Evolutionary conservation across 495 filamentous ascomycete species (phyloP).

Genomic region (Pyrenula aspistea): DNA sequence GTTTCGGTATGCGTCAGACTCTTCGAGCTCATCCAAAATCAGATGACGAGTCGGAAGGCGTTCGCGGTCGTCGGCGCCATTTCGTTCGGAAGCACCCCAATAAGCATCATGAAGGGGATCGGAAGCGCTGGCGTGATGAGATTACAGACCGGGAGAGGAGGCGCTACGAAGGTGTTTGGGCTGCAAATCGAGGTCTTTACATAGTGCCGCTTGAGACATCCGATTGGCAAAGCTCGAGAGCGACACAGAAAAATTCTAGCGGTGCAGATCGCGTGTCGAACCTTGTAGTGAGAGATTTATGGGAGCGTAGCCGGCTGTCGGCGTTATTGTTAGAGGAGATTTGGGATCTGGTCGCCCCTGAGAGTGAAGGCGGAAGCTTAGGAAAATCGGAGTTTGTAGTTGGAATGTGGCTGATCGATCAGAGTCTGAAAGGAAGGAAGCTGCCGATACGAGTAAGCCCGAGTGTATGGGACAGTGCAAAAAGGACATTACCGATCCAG

Average conservation of each 20-base stretch:
- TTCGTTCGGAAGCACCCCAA: slow-evolving; percentile 58
- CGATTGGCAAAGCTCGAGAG: neutral
- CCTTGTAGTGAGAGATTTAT: slow-evolving; percentile 76
- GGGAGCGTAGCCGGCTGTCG: slow-evolving; percentile 64
- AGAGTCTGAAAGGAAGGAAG: slow-evolving; percentile 78
- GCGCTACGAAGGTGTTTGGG: slow-evolving; percentile 95
- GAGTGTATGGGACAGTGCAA: slow-evolving; percentile 81
- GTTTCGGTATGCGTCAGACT: slow-evolving; percentile 49
- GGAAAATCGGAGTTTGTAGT: slow-evolving; percentile 81
- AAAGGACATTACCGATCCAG: slow-evolving; percentile 6
- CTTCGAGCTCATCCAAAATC: slow-evolving; percentile 50
- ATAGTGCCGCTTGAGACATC: slow-evolving; percentile 14
- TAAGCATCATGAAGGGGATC: slow-evolving; percentile 78
- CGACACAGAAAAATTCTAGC: slow-evolving; percentile 8
- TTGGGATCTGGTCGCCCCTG: slow-evolving; percentile 58
- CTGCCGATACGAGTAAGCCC: slow-evolving; percentile 64
- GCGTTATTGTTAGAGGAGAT: slow-evolving; percentile 59
- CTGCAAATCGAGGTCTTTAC: slow-evolving; percentile 72
- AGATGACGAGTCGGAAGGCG: slow-evolving; percentile 45
- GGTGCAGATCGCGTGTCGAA: slow-evolving; percentile 52
- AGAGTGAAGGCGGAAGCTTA: slow-evolving; percentile 48
- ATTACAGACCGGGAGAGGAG: slow-evolving; percentile 70
- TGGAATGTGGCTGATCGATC: slow-evolving; percentile 91
- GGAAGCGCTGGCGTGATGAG: slow-evolving; percentile 70
- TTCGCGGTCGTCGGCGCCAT: slow-evolving; percentile 26